Conservation (phyloP, 1,284 basidiomycete species). For the Pyrrhoderma noxium region DNA sequence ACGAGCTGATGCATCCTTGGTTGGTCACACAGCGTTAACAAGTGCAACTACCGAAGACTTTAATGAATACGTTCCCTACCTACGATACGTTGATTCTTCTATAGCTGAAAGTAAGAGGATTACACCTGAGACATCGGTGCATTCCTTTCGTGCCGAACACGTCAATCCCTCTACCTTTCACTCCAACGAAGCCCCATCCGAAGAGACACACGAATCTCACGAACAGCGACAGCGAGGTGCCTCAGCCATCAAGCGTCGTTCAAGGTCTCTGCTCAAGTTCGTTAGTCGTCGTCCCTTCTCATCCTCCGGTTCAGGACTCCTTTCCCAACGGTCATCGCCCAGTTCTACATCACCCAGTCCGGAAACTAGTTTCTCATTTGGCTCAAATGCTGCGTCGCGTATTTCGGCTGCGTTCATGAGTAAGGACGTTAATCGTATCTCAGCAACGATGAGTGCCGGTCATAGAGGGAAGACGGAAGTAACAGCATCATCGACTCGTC, state of each 20-base stretch:
- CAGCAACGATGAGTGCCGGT: conserved; percentile 10
- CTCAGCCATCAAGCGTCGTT: background rate
- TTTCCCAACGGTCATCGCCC: conserved; percentile 11
- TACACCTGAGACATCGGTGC: conserved; percentile 1
- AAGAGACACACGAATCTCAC: no score
- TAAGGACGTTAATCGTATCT: conserved; percentile 12
- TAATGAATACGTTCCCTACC: conserved; percentile 15
- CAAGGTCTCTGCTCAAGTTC: conserved; percentile 17
- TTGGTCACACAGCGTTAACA: conserved; percentile 1
- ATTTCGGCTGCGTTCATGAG: conserved; percentile 15
- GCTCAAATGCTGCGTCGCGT: conserved; percentile 10
- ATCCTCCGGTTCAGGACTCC: conserved; percentile 15
- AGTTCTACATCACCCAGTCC: conserved; percentile 6
- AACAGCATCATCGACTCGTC: conserved; percentile 4
- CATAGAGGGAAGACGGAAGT: background rate
- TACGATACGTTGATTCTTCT: conserved; percentile 13
- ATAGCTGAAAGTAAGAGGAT: conserved; percentile 8
- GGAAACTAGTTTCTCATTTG: conserved; percentile 12
- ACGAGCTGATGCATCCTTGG: background rate
- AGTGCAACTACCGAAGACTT: conserved; percentile 15
- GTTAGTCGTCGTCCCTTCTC: conserved; percentile 18
- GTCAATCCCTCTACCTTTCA: background rate
- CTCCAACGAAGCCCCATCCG: no score
- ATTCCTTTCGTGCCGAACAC: conserved; percentile 17
- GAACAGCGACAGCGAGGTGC: conserved; percentile 6